A percentile compares a stretch with the other conserved stretches of the same genome.
phyloP scores from a whole-genome alignment of 345 rosid genomes.

The Heritiera littoralis region DNA sequence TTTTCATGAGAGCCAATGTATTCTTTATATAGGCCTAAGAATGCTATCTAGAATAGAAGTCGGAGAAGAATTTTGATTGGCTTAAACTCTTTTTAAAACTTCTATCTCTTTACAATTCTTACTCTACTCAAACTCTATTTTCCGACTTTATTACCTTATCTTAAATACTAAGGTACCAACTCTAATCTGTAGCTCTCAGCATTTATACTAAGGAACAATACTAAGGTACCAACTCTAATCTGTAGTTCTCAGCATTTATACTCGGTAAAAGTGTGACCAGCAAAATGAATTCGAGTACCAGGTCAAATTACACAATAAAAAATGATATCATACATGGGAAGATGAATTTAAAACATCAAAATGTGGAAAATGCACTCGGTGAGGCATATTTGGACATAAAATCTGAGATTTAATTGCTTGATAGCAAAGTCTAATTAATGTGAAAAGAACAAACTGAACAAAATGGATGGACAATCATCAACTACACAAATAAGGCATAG shows the following conservation, averaged over 20 bases:
- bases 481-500: constrained; percentile 23
- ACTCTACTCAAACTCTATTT: no score
- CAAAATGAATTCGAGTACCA: constrained; percentile 16
- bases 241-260: constrained; percentile 1
- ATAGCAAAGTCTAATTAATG: constrained; percentile 30
- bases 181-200: no score
- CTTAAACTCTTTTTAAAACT: no score
- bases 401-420: constrained; percentile 29
- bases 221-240: constrained; percentile 5
- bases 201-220: not conserved
- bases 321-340: constrained; percentile 26
- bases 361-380: constrained; percentile 2
- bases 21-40: no score
- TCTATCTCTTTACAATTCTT: no score
- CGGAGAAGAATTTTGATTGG: no score
- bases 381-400: constrained; percentile 17
- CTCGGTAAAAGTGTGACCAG: constrained; percentile 23
- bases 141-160: no score
- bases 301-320: constrained; percentile 19
- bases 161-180: no score
- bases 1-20: no score
- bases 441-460: constrained; percentile 26
- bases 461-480: constrained; percentile 31
- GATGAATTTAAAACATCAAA: not conserved
- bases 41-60: no score